Percentiles rank a stretch among this genome's conserved stretches.
Conservation (phyloP, 2,329 filamentous ascomycete species). For the Aspergillus quadrilineatus region DNA sequence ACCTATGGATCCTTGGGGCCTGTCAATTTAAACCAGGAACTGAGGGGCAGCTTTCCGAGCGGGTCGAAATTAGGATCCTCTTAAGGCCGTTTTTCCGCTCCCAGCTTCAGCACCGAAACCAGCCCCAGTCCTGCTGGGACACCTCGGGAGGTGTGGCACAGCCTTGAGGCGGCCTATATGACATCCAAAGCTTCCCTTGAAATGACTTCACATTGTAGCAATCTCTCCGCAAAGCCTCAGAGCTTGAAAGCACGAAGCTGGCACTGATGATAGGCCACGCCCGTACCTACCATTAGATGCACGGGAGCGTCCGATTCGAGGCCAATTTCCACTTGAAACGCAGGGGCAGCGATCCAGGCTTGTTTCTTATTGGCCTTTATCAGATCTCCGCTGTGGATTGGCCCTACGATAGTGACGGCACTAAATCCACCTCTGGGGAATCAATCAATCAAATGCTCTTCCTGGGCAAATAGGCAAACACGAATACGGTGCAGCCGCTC, state of each 20-base stretch:
- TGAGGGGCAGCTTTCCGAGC: background rate
- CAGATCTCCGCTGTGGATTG: constrained; percentile 1
- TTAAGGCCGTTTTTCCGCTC: constrained; percentile 5
- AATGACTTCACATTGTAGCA: background rate
- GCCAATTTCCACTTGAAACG: constrained; percentile 9
- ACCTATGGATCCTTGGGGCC: background rate
- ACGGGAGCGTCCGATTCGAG: constrained; percentile 4
- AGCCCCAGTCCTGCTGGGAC: background rate
- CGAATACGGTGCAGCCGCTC: background rate
- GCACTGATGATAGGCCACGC: background rate
- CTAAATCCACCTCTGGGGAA: background rate
- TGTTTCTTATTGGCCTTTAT: constrained; percentile 8
- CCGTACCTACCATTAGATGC: constrained; percentile 8
- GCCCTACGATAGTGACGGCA: constrained; percentile 5
- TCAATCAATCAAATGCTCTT: background rate
- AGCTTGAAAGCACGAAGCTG: background rate
- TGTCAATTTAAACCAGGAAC: constrained; percentile 7
- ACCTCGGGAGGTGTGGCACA: background rate
- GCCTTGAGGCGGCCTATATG: background rate
- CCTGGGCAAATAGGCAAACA: background rate
- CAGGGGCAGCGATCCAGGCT: constrained; percentile 7
- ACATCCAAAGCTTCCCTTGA: constrained; percentile 3
- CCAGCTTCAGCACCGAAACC: constrained; percentile 2
- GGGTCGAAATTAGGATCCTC: constrained; percentile 11
- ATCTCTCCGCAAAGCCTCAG: background rate